These are phyloP conservation scores for Microstegium vimineum DNA, from an alignment of 176 grass and related monocot species.

Conservation along the genomic window DNA sequence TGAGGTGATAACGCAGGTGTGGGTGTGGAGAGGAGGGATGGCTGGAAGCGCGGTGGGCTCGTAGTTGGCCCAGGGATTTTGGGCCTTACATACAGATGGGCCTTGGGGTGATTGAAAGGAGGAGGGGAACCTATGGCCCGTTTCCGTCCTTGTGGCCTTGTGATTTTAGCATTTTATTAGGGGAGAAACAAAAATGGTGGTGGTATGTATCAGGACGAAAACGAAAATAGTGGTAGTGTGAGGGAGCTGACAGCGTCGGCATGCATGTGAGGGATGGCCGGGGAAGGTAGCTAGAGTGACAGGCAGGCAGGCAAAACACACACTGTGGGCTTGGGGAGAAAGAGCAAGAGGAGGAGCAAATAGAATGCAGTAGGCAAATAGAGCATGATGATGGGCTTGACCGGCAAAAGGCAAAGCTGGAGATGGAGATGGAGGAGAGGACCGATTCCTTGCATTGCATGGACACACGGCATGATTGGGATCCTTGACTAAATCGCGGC, in stretches of 20 bases:
- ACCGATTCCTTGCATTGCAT: slow-evolving; percentile 23
- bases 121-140: too few species aligned
- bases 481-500: slow-evolving; percentile 23
- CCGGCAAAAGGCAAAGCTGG: background rate
- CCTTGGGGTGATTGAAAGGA: background rate
- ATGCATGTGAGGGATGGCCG: background rate
- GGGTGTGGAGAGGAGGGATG: background rate
- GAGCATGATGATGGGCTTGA: slow-evolving; percentile 25
- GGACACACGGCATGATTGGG: slow-evolving; percentile 23
- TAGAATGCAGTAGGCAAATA: too few species aligned
- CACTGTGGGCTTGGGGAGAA: background rate
- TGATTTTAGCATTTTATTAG: too few species aligned
- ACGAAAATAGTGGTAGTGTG: too few species aligned
- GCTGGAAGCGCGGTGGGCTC: slow-evolving; percentile 21
- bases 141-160: background rate
- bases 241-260: too few species aligned
- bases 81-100: background rate
- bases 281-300: background rate
- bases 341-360: background rate
- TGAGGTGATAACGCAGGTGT: slow-evolving; percentile 33
- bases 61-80: background rate
- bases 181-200: too few species aligned
- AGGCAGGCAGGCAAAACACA: background rate
- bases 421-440: background rate
- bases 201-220: too few species aligned